Evolutionary conservation across 805 yeast genomes (phyloP).

Genomic region (Brettanomyces bruxellensis): DNA sequence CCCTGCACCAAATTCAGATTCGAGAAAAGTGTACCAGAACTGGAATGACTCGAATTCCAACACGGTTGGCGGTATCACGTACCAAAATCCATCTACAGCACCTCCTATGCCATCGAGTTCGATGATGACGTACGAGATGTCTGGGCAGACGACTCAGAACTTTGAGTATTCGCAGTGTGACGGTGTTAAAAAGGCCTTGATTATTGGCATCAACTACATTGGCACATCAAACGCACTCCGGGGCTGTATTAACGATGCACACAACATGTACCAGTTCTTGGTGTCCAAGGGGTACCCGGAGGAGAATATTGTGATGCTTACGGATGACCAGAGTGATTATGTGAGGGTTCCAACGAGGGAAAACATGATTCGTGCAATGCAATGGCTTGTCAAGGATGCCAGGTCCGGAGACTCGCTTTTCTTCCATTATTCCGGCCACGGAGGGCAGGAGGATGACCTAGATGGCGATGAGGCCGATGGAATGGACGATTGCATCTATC

Average conservation of each 20-base stretch:
- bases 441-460: constrained; percentile 61
- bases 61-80: constrained; percentile 5
- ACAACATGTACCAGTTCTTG: constrained; percentile 34
- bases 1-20: not conserved
- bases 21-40: not conserved
- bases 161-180: constrained; percentile 58
- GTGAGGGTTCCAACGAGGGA: constrained; percentile 50
- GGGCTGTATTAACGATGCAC: constrained; percentile 78
- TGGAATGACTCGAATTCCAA: not conserved
- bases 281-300: constrained; percentile 37
- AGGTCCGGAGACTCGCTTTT: constrained; percentile 69
- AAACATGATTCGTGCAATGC: constrained; percentile 71
- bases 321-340: constrained; percentile 44
- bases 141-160: constrained; percentile 23
- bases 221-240: constrained; percentile 52
- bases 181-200: constrained; percentile 65
- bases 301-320: constrained; percentile 50
- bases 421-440: constrained; percentile 84
- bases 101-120: constrained; percentile 14
- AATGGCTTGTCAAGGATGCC: constrained; percentile 70
- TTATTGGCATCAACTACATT: constrained; percentile 72
- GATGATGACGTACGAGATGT: constrained; percentile 15
- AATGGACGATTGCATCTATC: constrained; percentile 29
- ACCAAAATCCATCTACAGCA: constrained; percentile 14
- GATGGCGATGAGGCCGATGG: constrained; percentile 30